Conservation (phyloP, 371 early-diverging fungal species). For the Mucor ambiguus region DNA sequence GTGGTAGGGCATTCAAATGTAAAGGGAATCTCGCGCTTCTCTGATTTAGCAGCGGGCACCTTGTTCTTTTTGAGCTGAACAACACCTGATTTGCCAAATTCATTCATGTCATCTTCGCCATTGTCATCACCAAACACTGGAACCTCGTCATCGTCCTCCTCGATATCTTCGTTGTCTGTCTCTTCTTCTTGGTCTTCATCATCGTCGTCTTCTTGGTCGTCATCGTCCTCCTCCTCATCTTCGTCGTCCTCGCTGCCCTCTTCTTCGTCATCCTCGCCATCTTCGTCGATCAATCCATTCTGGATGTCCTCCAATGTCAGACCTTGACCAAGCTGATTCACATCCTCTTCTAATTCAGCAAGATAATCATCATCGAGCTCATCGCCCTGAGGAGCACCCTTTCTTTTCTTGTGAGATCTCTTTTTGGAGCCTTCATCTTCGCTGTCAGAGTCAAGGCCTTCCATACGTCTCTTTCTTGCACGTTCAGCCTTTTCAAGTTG, state of each 20-base stretch:
- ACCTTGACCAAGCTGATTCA: constrained; percentile 45
- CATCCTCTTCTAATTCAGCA: constrained; percentile 47
- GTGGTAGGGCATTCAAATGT: constrained; percentile 82
- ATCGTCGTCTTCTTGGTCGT: constrained; percentile 47
- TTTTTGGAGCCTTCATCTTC: constrained; percentile 61
- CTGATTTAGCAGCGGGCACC: constrained; percentile 20
- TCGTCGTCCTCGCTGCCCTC: constrained; percentile 42
- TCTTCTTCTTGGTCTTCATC: constrained; percentile 38
- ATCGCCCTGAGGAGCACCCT: constrained; percentile 71
- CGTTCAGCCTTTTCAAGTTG: constrained; percentile 86
- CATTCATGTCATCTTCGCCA: constrained; percentile 54
- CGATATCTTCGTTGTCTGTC: constrained; percentile 40
- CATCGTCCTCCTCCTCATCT: constrained; percentile 51
- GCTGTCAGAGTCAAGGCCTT: constrained; percentile 72
- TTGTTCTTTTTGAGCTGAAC: constrained; percentile 39
- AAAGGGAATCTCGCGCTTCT: constrained; percentile 70
- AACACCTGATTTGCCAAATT: constrained; percentile 36
- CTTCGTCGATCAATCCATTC: constrained; percentile 40
- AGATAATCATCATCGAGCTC: constrained; percentile 83
- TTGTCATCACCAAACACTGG: constrained; percentile 42
- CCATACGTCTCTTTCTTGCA: constrained; percentile 87
- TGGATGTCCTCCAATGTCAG: constrained; percentile 55
- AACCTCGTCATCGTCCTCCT: constrained; percentile 35
- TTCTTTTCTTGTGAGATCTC: constrained; percentile 44
- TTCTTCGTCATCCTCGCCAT: constrained; percentile 34